Evolutionary conservation across 2,329 filamentous ascomycete species (phyloP), one percentile per base, ranked within the genome.

Genomic region (Aspergillus sergii): DNA sequence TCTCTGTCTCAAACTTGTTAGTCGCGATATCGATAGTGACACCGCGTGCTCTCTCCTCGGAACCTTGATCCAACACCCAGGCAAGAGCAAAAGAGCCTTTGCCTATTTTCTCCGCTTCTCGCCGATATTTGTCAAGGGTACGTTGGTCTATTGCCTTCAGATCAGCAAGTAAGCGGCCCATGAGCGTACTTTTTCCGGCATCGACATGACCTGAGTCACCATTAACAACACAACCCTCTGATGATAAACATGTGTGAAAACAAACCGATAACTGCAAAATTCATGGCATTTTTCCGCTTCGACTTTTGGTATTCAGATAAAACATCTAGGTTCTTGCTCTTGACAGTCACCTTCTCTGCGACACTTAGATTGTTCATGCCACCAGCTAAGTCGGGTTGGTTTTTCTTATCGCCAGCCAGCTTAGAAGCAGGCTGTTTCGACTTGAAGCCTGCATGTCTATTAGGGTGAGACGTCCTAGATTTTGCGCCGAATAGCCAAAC

Each of bases 21-120:
- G 91, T 96, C 10, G 95, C 94, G 72, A 98, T 95, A 75, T 99
- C 95, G 56, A 99, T 97, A 0, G 95, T 99, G 9, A 99, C 93
- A 51, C 95, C 95, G 62, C 94, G 88, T 62, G 88, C 89, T 66
- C 95, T 87, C 77, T 99, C 95, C 74, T 99, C 95, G 0, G 89
- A 88, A 23, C 93, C 90, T 76, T 97, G 92, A 75, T 99, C 95
- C 78, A 99, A 86, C 2, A 99, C 93, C 95, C 95, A 99, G 1
- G 96, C 95, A 26, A 99, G 85, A 14, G 94, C 94, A 78, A 99
- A 99, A 0, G 95, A 98, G 2, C 92, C 90, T 77, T 99, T 99
- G 6, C 95, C 95, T 45, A 96, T 91, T 64, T 89, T 92, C 70
- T 96, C 91, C 0, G 95, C 94, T 79, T 97, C 94, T 76, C 91